phyloP scores from a whole-genome alignment of 768 basidiomycete genomes.

The Lentinula edodes region DNA sequence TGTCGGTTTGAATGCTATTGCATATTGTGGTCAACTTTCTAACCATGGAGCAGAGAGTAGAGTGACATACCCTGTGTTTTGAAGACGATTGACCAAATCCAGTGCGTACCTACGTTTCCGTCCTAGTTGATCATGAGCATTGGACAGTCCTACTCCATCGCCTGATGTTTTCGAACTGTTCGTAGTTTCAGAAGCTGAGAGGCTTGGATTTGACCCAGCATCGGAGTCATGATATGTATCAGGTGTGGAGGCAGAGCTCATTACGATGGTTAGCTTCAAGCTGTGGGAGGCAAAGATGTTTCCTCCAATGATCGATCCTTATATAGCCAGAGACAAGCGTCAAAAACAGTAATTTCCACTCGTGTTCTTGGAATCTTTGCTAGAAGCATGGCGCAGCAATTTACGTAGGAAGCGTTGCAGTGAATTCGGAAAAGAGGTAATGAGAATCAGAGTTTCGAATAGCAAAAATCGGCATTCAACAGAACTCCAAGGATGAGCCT shows the following conservation, averaged over 20 bases:
- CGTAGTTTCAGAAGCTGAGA: no score
- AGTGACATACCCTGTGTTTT: constrained; percentile 49
- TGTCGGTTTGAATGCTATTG: constrained; percentile 59
- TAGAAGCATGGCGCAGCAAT: no score
- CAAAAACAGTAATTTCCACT: not conserved
- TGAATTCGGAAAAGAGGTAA: no score
- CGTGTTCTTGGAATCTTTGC: not conserved
- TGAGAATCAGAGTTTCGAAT: no score
- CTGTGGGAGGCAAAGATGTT: not conserved
- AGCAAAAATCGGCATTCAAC: no score
- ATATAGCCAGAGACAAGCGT: not conserved
- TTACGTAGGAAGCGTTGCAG: no score
- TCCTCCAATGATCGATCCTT: not conserved
- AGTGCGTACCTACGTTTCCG: constrained; percentile 44
- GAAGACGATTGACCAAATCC: constrained; percentile 54
- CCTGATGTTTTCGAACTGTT: not conserved
- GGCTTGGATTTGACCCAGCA: not conserved
- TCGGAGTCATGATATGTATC: not conserved
- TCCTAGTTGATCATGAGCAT: constrained; percentile 35
- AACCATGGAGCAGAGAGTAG: not conserved
- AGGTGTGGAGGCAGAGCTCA: not conserved
- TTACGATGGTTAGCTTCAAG: no score
- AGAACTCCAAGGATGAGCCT: no score
- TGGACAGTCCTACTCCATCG: constrained; percentile 45
- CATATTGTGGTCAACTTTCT: not conserved